A percentile compares a stretch with the other conserved stretches of the same genome.
Evolutionary conservation across 495 filamentous ascomycete genomes (phyloP).

Genomic region (Platismatia glauca): DNA sequence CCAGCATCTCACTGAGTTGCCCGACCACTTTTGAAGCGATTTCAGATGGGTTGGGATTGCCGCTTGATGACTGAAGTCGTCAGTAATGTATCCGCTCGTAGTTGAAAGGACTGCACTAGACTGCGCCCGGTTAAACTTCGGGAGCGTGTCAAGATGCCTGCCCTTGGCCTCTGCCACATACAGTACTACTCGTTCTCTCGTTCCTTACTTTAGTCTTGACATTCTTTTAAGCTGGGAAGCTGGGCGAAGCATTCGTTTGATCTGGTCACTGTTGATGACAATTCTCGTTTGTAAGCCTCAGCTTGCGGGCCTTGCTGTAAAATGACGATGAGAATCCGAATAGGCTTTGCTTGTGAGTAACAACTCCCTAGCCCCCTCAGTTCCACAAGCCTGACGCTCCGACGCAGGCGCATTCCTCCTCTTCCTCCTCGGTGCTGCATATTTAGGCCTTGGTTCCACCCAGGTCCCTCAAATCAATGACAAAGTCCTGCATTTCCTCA

Average conservation of each 20-base stretch:
- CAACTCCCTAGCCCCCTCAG: not conserved
- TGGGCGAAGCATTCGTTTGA: not conserved
- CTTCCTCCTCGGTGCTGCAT: conserved; percentile 65
- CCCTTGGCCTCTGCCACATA: too few relatives aligned
- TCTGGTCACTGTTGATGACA: not conserved
- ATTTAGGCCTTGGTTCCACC: conserved; percentile 61
- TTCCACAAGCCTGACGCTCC: conserved; percentile 14
- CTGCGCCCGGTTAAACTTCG: not conserved
- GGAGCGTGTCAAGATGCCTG: not conserved
- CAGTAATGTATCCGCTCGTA: conserved; percentile 4
- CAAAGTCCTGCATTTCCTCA: conserved; percentile 80
- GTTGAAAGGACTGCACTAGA: not conserved
- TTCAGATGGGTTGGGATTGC: conserved; percentile 27
- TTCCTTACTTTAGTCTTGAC: too few relatives aligned
- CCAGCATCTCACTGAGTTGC: conserved; percentile 8
- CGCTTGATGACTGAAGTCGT: conserved; percentile 22
- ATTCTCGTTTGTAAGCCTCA: not conserved
- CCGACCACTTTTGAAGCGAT: conserved; percentile 1
- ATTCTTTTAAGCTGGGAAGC: too few relatives aligned
- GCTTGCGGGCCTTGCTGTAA: not conserved
- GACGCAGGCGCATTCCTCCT: conserved; percentile 62
- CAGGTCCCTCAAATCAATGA: conserved; percentile 62
- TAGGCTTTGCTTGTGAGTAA: conserved; percentile 61
- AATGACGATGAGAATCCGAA: conserved; percentile 56
- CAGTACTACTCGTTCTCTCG: too few relatives aligned